phyloP scores from a whole-genome alignment of 2,329 filamentous ascomycete species.

The Microsporum audouinii region DNA sequence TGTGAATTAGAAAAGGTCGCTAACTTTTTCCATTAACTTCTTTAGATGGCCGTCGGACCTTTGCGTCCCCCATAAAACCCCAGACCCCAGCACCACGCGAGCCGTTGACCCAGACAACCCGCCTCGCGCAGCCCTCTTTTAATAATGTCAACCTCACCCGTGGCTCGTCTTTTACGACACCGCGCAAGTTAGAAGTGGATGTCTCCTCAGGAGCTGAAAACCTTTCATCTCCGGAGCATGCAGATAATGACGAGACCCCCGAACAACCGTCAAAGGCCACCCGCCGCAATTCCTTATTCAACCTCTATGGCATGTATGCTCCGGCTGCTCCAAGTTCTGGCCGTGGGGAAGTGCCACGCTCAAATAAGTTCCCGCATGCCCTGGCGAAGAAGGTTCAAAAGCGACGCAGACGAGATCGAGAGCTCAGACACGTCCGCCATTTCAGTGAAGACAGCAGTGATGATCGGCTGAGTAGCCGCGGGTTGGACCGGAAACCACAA shows the following conservation, averaged over 20 bases:
- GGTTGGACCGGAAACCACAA: constrained; percentile 16
- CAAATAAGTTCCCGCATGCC: constrained; percentile 37
- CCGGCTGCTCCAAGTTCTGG: constrained; percentile 40
- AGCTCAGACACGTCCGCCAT: constrained; percentile 31
- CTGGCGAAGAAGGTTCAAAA: constrained; percentile 39
- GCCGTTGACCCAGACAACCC: constrained; percentile 40
- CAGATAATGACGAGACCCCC: constrained; percentile 40
- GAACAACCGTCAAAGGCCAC: constrained; percentile 27
- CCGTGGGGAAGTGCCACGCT: constrained; percentile 51
- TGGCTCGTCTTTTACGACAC: constrained; percentile 38
- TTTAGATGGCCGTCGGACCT: constrained; percentile 30
- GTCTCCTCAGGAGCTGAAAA: constrained; percentile 40
- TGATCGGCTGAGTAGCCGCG: constrained; percentile 25
- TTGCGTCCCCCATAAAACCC: constrained; percentile 40
- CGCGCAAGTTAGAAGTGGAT: constrained; percentile 37
- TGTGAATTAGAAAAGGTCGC: not conserved
- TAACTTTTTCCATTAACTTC: constrained; percentile 3
- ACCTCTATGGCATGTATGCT: constrained; percentile 34
- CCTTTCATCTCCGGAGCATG: constrained; percentile 35
- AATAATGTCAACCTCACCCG: constrained; percentile 23
- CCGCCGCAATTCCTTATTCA: constrained; percentile 32
- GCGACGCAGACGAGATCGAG: constrained; percentile 37
- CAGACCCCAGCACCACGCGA: constrained; percentile 37
- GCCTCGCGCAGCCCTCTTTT: constrained; percentile 34
- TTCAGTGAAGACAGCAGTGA: constrained; percentile 38